phyloP scores from a whole-genome alignment of 805 yeast species.

The Ogataea populi-albae region DNA sequence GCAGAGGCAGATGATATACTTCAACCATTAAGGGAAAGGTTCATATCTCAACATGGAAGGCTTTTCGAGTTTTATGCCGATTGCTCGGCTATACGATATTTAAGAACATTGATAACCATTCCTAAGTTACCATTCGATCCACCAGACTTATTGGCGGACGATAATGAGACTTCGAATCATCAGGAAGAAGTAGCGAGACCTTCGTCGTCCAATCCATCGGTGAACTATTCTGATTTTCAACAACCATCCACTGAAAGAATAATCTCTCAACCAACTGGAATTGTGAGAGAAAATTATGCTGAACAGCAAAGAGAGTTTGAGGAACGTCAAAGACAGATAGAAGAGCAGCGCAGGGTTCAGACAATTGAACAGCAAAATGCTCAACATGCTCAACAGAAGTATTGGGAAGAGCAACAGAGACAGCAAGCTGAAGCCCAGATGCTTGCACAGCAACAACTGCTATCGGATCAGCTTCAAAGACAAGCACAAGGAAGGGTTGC shows the following conservation, averaged over 20 bases:
- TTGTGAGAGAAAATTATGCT: conserved; percentile 37
- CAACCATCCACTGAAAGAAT: conserved; percentile 41
- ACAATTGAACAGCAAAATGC: conserved; percentile 63
- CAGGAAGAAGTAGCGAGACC: conserved; percentile 40
- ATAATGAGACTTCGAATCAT: conserved; percentile 40
- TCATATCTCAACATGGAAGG: conserved; percentile 63
- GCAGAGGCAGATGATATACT: conserved; percentile 74
- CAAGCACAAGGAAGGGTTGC: conserved; percentile 78
- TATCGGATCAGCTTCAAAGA: conserved; percentile 64
- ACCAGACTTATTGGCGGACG: conserved; percentile 53
- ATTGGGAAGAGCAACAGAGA: conserved; percentile 71
- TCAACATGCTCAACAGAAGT: conserved; percentile 68
- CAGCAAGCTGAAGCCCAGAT: conserved; percentile 67
- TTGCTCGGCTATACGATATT: conserved; percentile 77
- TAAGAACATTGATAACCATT: conserved; percentile 76
- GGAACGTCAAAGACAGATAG: conserved; percentile 57
- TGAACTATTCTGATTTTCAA: conserved; percentile 24
- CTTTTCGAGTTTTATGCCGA: conserved; percentile 85
- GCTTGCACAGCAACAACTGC: conserved; percentile 64
- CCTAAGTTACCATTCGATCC: conserved; percentile 63
- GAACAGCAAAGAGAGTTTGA: conserved; percentile 54
- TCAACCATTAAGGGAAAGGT: conserved; percentile 69
- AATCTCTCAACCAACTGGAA: conserved; percentile 52
- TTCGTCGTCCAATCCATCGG: conserved; percentile 13
- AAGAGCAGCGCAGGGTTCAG: conserved; percentile 62